Conservation (phyloP, 352 stramenopile species). For the Phytophthora sp. region DNA sequence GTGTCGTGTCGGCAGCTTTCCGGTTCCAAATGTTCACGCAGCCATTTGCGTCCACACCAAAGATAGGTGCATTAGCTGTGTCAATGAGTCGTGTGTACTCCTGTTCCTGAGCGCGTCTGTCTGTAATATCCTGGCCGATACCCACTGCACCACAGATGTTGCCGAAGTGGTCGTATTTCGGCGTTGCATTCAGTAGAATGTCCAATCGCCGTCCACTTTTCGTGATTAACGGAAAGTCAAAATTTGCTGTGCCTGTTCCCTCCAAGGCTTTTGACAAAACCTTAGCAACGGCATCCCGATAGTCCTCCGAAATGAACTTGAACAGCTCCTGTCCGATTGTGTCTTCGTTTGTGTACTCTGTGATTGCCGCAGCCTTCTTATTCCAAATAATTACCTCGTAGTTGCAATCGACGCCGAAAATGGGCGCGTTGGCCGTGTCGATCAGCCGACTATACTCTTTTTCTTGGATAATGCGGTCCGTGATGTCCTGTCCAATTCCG, state of each 20-base stretch:
- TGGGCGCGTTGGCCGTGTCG: slow-evolving; percentile 71
- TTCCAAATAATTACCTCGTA: slow-evolving; percentile 89
- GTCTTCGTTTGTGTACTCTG: slow-evolving; percentile 86
- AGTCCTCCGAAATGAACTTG: slow-evolving; percentile 72
- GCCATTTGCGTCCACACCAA: slow-evolving; percentile 72
- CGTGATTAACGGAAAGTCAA: slow-evolving; percentile 76
- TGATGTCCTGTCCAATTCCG: slow-evolving; percentile 67
- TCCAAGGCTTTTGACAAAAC: slow-evolving; percentile 64
- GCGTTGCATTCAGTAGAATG: slow-evolving; percentile 68
- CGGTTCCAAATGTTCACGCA: slow-evolving; percentile 87
- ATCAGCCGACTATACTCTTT: slow-evolving; percentile 73
- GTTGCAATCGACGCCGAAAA: slow-evolving; percentile 69
- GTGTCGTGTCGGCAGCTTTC: slow-evolving; percentile 80
- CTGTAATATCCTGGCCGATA: slow-evolving; percentile 77
- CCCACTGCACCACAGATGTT: slow-evolving; percentile 67
- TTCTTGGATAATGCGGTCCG: slow-evolving; percentile 64
- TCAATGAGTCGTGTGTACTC: slow-evolving; percentile 87
- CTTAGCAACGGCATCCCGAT: slow-evolving; percentile 58
- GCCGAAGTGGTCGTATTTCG: slow-evolving; percentile 60
- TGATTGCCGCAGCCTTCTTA: slow-evolving; percentile 82
- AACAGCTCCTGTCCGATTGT: slow-evolving; percentile 70
- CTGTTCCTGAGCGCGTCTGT: slow-evolving; percentile 70
- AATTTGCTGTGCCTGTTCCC: slow-evolving; percentile 68
- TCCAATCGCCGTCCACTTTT: slow-evolving; percentile 59
- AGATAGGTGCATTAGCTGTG: slow-evolving; percentile 85